These are phyloP conservation scores for Mortierella sp. DNA, from an alignment of 371 early-diverging fungal genomes.

Conservation along the genomic window DNA sequence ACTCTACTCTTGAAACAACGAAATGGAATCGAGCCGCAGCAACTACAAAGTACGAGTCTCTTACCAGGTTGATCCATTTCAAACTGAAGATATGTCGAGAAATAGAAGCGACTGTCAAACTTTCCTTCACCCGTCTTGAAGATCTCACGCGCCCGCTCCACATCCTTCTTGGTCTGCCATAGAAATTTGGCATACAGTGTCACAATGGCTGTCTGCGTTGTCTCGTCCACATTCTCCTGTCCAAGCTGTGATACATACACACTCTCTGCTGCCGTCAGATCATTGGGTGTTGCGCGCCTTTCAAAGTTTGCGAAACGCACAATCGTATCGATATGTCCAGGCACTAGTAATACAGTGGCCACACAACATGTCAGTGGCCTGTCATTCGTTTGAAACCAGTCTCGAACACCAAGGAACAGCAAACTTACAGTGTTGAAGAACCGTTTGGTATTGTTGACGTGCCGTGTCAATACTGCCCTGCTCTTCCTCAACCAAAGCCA, in stretches of 20 bases:
- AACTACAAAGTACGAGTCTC: too few relatives aligned
- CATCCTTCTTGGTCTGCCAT: constrained; percentile 56
- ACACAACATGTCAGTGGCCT: too few relatives aligned
- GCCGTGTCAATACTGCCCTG: constrained; percentile 61
- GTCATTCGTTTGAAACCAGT: not conserved
- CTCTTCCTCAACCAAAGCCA: constrained; percentile 67
- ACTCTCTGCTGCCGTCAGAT: constrained; percentile 55
- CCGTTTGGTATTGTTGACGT: constrained; percentile 57
- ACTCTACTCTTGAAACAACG: too few relatives aligned
- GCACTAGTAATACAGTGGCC: constrained; percentile 53
- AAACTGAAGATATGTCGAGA: constrained; percentile 67
- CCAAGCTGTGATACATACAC: constrained; percentile 54
- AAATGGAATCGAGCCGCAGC: too few relatives aligned
- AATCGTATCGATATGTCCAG: constrained; percentile 67
- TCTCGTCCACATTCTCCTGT: constrained; percentile 51
- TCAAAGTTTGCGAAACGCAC: constrained; percentile 67
- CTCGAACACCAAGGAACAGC: not conserved
- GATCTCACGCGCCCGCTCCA: constrained; percentile 59
- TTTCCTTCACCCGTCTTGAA: constrained; percentile 53
- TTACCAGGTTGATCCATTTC: constrained; percentile 68
- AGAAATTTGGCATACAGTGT: constrained; percentile 60
- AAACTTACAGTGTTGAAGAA: constrained; percentile 58
- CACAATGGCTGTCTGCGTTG: constrained; percentile 60
- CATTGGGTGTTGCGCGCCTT: constrained; percentile 54
- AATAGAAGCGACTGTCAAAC: constrained; percentile 60